Percentiles rank a stretch among this genome's conserved stretches.
These are phyloP conservation scores for Neurospora sp. DNA, from an alignment of 495 filamentous ascomycete species.

Conservation along the genomic window DNA sequence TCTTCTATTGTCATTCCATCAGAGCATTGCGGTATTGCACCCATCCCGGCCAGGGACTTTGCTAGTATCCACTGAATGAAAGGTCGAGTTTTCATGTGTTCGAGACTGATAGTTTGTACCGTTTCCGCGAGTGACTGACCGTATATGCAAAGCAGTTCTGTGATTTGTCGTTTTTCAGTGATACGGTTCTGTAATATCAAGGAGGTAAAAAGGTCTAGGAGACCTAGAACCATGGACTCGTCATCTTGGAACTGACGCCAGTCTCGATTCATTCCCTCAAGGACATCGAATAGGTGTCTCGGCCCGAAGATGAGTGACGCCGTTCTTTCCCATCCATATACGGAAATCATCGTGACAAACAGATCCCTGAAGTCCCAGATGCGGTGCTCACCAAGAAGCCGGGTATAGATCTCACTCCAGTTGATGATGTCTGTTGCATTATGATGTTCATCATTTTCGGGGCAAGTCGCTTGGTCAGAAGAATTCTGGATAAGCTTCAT, in stretches of 20 bases:
- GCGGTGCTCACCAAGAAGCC: conserved; percentile 2
- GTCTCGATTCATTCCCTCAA: conserved; percentile 7
- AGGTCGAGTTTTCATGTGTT: conserved; percentile 12
- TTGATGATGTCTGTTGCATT: background rate
- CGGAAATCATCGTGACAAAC: conserved; percentile 1
- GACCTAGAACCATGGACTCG: conserved; percentile 9
- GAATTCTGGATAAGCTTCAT: background rate
- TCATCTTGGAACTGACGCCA: conserved; percentile 7
- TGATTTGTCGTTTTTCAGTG: background rate
- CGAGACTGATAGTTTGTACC: conserved; percentile 1
- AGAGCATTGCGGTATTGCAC: background rate
- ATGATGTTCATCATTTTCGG: background rate
- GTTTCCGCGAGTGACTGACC: conserved; percentile 1
- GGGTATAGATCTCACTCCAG: conserved; percentile 8
- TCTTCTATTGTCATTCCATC: conserved; percentile 3
- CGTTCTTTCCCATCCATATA: conserved; percentile 6
- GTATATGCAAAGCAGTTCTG: background rate
- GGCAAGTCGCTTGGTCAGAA: background rate
- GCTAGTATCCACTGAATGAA: conserved; percentile 17
- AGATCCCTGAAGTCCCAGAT: conserved; percentile 18
- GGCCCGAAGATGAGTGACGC: conserved; percentile 2
- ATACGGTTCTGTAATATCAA: conserved; percentile 4
- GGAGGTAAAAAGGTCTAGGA: conserved; percentile 12
- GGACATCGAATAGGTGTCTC: background rate
- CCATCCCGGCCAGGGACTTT: conserved; percentile 5